Evolutionary conservation across 139 green algal genomes (phyloP).

Genomic region (Chlamydomonas sphaeroides): DNA sequence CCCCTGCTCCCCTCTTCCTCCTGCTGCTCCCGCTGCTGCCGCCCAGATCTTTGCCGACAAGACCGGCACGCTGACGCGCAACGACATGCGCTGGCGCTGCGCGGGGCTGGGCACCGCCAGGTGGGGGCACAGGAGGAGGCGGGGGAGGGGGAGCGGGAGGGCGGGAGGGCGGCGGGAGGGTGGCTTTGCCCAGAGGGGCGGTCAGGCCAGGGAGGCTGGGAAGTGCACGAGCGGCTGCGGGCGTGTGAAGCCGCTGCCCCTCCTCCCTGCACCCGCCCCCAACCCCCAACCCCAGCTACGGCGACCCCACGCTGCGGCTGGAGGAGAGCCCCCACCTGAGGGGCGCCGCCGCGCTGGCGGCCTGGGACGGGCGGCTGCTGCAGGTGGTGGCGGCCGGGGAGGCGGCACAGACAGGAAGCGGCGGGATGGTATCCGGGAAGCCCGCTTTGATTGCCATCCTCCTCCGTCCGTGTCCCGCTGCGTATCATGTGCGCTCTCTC

Average conservation of each 20-base stretch:
- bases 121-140: neutral
- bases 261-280: neutral
- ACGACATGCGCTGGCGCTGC: conserved; percentile 70
- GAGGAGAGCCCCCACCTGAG: conserved; percentile 15
- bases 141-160: neutral
- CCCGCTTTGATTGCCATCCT: too few relatives aligned
- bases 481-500: too few relatives aligned
- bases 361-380: neutral
- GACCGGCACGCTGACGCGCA: conserved; percentile 83
- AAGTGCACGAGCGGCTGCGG: too few relatives aligned
- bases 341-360: neutral
- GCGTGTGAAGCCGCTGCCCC: too few relatives aligned
- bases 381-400: neutral
- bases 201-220: too few relatives aligned
- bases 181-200: too few relatives aligned
- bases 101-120: neutral
- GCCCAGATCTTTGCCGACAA: conserved; percentile 97
- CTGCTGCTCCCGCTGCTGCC: too few relatives aligned
- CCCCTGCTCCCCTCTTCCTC: too few relatives aligned
- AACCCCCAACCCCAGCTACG: neutral
- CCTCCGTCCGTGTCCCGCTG: too few relatives aligned
- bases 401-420: too few relatives aligned
- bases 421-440: too few relatives aligned
- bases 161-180: neutral
- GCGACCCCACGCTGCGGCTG: conserved; percentile 11